These are phyloP conservation scores for Fraxinus nigra DNA, from an alignment of 305 asterid genomes.

Conservation along the genomic window DNA sequence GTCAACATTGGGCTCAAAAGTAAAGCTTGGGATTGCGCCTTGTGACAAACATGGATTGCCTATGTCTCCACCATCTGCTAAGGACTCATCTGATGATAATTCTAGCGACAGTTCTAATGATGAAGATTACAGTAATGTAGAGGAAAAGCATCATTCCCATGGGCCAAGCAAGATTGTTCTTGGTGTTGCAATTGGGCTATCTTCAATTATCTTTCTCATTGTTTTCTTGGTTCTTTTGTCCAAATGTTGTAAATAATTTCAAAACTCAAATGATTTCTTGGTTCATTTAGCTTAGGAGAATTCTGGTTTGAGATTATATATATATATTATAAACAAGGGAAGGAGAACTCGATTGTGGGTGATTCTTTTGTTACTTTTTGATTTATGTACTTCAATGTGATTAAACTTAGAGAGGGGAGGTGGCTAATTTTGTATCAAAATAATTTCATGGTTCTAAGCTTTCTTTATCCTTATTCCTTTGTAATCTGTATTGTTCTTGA, in stretches of 20 bases:
- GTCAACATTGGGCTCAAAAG: conserved; percentile 46
- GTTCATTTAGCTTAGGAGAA: neutral
- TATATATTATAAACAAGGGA: conserved; percentile 8
- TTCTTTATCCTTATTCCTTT: conserved; percentile 15
- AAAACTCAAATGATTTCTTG: neutral
- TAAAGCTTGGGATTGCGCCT: conserved; percentile 90
- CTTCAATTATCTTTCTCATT: conserved; percentile 76
- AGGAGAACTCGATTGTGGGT: conserved; percentile 25
- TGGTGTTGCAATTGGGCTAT: conserved; percentile 82
- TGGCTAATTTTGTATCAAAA: conserved; percentile 3
- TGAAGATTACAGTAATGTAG: conserved; percentile 39
- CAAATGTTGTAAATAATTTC: conserved; percentile 71
- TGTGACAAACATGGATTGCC: conserved; percentile 87
- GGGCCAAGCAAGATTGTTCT: conserved; percentile 93
- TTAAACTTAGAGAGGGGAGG: neutral
- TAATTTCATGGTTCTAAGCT: conserved; percentile 6
- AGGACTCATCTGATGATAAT: conserved; percentile 48
- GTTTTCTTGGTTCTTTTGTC: conserved; percentile 72
- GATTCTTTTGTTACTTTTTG: conserved; percentile 21
- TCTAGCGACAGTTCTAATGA: conserved; percentile 27
- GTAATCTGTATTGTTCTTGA: conserved; percentile 24
- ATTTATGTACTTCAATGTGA: neutral
- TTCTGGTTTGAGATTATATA: conserved; percentile 18
- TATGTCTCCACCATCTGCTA: conserved; percentile 69
- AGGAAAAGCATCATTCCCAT: conserved; percentile 42